Conservation (phyloP, 78 protist species). For the Isochrysis galbana region DNA sequence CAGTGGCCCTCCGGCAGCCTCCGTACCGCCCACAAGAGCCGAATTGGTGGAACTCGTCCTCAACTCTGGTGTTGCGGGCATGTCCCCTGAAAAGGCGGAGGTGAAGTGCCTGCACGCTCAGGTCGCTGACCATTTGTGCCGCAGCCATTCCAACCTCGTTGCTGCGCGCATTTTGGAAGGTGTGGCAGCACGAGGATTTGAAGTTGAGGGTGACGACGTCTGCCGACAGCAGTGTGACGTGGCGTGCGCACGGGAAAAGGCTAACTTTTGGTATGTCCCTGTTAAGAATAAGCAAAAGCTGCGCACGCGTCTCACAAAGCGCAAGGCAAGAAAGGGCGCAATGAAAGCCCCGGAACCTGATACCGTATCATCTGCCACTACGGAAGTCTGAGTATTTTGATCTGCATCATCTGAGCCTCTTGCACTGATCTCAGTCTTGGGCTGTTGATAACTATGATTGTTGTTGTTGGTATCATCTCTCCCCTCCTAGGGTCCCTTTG, state of each 20-base stretch:
- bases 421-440: no score
- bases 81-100: neutral
- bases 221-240: neutral
- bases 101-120: slow-evolving; percentile 14
- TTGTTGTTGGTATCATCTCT: no score
- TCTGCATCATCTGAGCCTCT: no score
- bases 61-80: neutral
- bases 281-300: neutral
- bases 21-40: neutral
- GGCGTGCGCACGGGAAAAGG: neutral
- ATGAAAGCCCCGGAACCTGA: no score
- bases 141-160: neutral
- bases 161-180: neutral
- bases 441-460: no score
- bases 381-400: no score
- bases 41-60: neutral
- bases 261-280: neutral
- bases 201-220: neutral
- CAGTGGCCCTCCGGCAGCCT: neutral
- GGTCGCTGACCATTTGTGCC: neutral
- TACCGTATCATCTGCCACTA: no score
- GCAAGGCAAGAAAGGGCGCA: no score
- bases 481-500: no score
- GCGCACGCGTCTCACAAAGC: neutral
- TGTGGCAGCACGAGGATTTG: neutral